Evolutionary conservation across 805 yeast genomes (phyloP).

Genomic region (Yueomyces sp.): DNA sequence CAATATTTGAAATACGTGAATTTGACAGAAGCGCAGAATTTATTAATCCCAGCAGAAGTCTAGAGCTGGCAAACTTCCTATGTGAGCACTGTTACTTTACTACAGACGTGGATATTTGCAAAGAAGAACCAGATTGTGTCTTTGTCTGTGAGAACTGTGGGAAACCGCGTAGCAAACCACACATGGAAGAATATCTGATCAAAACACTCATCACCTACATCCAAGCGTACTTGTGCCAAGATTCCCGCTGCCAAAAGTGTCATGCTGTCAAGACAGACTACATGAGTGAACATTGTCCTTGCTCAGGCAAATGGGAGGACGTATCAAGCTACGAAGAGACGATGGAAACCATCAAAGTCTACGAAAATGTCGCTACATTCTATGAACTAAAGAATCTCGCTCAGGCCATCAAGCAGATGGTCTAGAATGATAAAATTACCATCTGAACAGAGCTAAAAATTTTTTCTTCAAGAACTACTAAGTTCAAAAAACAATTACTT

Average conservation of each 20-base stretch:
- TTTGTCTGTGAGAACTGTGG: constrained; percentile 62
- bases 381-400: constrained; percentile 34
- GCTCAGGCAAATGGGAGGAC: constrained; percentile 79
- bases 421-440: background rate
- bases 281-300: constrained; percentile 62
- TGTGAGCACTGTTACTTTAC: constrained; percentile 72
- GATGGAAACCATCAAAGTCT: constrained; percentile 33
- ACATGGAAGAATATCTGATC: constrained; percentile 69
- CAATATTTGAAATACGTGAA: constrained; percentile 68
- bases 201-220: constrained; percentile 43
- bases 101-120: constrained; percentile 72
- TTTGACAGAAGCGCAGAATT: constrained; percentile 67
- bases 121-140: constrained; percentile 34
- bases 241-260: constrained; percentile 70
- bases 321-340: constrained; percentile 36
- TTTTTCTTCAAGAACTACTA: too few species aligned
- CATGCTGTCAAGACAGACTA: constrained; percentile 49
- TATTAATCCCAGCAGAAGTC: constrained; percentile 58
- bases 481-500: too few species aligned
- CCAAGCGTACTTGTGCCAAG: constrained; percentile 63
- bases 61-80: constrained; percentile 51
- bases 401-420: background rate
- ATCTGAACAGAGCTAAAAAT: too few species aligned
- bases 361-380: constrained; percentile 42
- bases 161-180: constrained; percentile 46